phyloP scores from a whole-genome alignment of 2,329 filamentous ascomycete genomes.

The Blastomyces emzantsi region DNA sequence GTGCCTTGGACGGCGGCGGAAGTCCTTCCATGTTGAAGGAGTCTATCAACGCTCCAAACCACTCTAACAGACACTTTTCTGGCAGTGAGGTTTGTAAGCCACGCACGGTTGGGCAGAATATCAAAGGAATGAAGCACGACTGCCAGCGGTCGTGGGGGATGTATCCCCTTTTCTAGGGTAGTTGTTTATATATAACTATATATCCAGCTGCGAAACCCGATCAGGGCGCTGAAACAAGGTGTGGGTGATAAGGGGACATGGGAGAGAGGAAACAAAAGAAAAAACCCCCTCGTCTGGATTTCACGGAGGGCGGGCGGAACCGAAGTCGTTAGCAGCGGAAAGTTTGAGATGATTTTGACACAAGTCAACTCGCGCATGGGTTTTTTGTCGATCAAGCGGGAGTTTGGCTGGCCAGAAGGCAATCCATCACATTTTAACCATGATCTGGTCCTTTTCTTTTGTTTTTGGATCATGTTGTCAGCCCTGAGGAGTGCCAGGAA shows the following conservation, averaged over 20 bases:
- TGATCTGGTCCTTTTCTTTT: not conserved
- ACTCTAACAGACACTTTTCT: not conserved
- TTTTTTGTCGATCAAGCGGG: not conserved
- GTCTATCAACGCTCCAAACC: not conserved
- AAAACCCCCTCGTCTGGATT: not conserved
- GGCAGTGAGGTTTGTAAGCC: not conserved
- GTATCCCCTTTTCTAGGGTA: not conserved
- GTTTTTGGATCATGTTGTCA: not conserved
- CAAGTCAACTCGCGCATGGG: not conserved
- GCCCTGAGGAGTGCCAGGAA: not conserved
- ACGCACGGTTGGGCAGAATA: not conserved
- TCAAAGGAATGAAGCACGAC: not conserved
- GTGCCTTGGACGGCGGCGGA: conserved; percentile 4
- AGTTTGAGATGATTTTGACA: not conserved
- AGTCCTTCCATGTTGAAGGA: not conserved
- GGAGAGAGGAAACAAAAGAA: not conserved
- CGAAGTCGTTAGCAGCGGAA: not conserved
- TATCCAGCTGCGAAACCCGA: not conserved
- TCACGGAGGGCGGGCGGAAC: not conserved
- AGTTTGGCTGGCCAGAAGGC: not conserved
- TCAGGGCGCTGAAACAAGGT: not conserved
- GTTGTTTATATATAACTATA: not conserved
- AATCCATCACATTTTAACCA: not conserved
- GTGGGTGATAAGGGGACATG: not conserved
- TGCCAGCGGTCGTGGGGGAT: not conserved